phyloP scores from a whole-genome alignment of 2,329 filamentous ascomycete species.

The Aspergillus flavus region DNA sequence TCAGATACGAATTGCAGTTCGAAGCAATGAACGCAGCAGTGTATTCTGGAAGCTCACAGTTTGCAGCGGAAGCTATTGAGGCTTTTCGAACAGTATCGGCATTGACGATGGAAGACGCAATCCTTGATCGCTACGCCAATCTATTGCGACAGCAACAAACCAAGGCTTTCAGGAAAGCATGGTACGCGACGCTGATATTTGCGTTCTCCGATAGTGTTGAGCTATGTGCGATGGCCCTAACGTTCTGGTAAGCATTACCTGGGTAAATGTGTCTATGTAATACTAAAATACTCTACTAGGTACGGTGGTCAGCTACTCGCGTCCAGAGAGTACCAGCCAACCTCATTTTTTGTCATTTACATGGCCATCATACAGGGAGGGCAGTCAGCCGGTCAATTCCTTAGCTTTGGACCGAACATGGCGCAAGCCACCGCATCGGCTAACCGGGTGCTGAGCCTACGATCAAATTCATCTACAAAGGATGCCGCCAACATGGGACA shows the following conservation, averaged over 20 bases:
- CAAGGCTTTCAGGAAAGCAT: constrained; percentile 63
- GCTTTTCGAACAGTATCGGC: constrained; percentile 73
- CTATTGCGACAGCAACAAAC: constrained; percentile 63
- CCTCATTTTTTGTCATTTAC: constrained; percentile 61
- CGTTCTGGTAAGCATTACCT: constrained; percentile 53
- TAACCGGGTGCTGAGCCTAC: constrained; percentile 38
- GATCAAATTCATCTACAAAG: constrained; percentile 10
- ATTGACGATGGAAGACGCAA: constrained; percentile 69
- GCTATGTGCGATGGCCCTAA: constrained; percentile 64
- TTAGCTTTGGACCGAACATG: constrained; percentile 65
- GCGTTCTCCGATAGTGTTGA: constrained; percentile 69
- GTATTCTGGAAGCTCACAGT: constrained; percentile 72
- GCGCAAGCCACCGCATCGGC: constrained; percentile 43
- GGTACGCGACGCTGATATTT: constrained; percentile 66
- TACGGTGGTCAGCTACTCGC: constrained; percentile 65
- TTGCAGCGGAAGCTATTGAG: constrained; percentile 72
- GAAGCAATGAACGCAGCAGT: constrained; percentile 69
- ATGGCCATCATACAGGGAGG: constrained; percentile 69
- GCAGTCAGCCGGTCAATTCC: constrained; percentile 67
- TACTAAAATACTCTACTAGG: constrained; percentile 39
- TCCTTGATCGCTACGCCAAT: constrained; percentile 62
- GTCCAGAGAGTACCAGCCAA: constrained; percentile 49
- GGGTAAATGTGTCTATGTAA: not conserved
- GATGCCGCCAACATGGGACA: not conserved
- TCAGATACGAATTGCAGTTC: constrained; percentile 69